A percentile compares a stretch with the other conserved stretches of the same genome.
Evolutionary conservation across 345 rosid genomes (phyloP).

Genomic region (Euphorbia peplus): DNA sequence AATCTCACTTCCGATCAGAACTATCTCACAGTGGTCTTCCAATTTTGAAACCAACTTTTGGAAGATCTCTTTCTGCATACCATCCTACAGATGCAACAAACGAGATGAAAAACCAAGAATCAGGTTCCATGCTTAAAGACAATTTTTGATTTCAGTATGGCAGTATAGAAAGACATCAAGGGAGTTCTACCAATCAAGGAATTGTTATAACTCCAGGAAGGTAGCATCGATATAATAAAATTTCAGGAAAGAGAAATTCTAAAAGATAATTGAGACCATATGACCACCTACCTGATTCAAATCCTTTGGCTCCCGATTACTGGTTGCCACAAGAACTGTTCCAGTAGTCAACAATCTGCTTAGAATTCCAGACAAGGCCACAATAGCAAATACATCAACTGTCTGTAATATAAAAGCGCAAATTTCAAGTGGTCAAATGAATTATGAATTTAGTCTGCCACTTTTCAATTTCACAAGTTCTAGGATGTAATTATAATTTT

Average conservation of each 20-base stretch:
- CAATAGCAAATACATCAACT: slow-evolving; percentile 95
- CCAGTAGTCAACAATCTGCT: slow-evolving; percentile 85
- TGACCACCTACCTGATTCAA: slow-evolving; percentile 64
- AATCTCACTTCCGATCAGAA: slow-evolving; percentile 72
- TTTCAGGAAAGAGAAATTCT: neutral
- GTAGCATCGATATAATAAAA: slow-evolving; percentile 2
- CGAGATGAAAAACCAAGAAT: slow-evolving; percentile 5
- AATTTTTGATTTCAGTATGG: neutral
- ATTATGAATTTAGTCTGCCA: slow-evolving; percentile 14
- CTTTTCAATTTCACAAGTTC: slow-evolving; percentile 1
- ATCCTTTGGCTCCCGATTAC: slow-evolving; percentile 88
- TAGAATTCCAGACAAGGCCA: slow-evolving; percentile 96
- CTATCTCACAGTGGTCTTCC: slow-evolving; percentile 72
- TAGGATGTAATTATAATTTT: neutral
- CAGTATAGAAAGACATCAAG: neutral
- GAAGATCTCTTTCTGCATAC: slow-evolving; percentile 89
- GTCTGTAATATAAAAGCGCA: slow-evolving; percentile 59
- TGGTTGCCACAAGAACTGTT: slow-evolving; percentile 89
- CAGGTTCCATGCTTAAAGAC: neutral
- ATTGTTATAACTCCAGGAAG: neutral
- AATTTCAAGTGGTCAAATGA: slow-evolving; percentile 19
- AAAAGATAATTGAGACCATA: neutral
- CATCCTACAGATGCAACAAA: slow-evolving; percentile 56
- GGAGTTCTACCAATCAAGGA: slow-evolving; percentile 7
- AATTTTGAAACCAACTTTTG: slow-evolving; percentile 60